phyloP scores from a whole-genome alignment of 1,284 basidiomycete species.

The Trichosporon ovoides region DNA sequence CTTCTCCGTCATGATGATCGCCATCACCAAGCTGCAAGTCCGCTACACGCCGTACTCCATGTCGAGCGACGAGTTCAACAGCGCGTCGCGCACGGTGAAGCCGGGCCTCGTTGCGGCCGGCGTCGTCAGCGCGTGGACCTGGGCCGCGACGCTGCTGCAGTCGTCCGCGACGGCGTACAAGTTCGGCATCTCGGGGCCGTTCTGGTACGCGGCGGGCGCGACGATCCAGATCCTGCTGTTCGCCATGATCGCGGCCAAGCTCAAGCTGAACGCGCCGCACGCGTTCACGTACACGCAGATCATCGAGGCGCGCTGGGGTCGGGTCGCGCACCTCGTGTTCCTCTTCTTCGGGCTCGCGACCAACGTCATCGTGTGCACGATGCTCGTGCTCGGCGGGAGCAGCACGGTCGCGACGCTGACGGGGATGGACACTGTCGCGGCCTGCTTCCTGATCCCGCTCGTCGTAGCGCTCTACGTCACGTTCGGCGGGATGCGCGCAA shows the following conservation, averaged over 20 bases:
- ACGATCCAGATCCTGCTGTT: slow-evolving; percentile 52
- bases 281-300: slow-evolving; percentile 57
- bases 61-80: slow-evolving; percentile 64
- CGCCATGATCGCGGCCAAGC: slow-evolving; percentile 54
- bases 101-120: slow-evolving; percentile 85
- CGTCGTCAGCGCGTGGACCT: slow-evolving; percentile 66
- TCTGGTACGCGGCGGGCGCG: slow-evolving; percentile 49
- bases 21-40: slow-evolving; percentile 39
- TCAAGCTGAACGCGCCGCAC: slow-evolving; percentile 55
- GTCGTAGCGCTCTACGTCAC: slow-evolving; percentile 53
- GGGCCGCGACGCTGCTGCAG: slow-evolving; percentile 50
- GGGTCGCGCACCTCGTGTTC: slow-evolving; percentile 65
- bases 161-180: slow-evolving; percentile 54
- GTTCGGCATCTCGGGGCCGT: slow-evolving; percentile 63
- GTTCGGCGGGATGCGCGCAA: slow-evolving; percentile 52
- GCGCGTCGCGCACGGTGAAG: slow-evolving; percentile 65
- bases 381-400: slow-evolving; percentile 61
- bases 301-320: slow-evolving; percentile 67
- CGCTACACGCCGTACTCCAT: slow-evolving; percentile 39
- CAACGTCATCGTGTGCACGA: slow-evolving; percentile 67
- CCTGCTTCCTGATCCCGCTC: slow-evolving; percentile 61
- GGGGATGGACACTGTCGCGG: slow-evolving; percentile 74
- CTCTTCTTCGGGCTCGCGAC: slow-evolving; percentile 72
- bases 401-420: slow-evolving; percentile 74
- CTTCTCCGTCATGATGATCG: slow-evolving; percentile 69